A percentile compares a stretch with the other conserved stretches of the same genome.
These are phyloP conservation scores for Picea engelmannii DNA, from an alignment of 83 land plant genomes.

Conservation along the genomic window DNA sequence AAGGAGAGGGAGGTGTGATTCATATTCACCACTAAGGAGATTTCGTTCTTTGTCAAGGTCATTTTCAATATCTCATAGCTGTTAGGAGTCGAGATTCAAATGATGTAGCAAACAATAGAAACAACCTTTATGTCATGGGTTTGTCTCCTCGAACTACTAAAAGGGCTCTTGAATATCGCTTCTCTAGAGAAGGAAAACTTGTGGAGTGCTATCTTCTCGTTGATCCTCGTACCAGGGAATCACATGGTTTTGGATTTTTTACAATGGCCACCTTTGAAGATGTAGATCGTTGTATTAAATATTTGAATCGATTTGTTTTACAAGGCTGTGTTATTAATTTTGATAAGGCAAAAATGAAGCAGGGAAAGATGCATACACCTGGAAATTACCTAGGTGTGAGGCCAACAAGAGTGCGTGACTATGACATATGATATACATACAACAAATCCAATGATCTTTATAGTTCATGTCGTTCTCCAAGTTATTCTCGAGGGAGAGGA, in stretches of 20 bases:
- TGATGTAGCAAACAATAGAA: no score
- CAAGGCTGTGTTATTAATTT: slow-evolving; percentile 74
- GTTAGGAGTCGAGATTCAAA: no score
- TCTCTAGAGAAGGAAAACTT: slow-evolving; percentile 76
- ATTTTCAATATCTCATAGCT: no score
- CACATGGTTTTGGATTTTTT: slow-evolving; percentile 80
- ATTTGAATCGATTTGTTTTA: slow-evolving; percentile 59
- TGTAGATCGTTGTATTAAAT: slow-evolving; percentile 66
- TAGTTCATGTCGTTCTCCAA: slow-evolving; percentile 38
- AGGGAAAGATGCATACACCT: slow-evolving; percentile 35
- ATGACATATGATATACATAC: slow-evolving; percentile 20
- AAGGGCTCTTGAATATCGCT: slow-evolving; percentile 46
- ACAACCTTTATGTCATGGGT: slow-evolving; percentile 58
- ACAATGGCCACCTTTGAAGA: slow-evolving; percentile 67
- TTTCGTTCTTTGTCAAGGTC: no score
- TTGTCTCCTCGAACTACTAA: slow-evolving; percentile 7
- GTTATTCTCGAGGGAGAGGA: slow-evolving; percentile 45
- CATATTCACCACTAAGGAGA: no score
- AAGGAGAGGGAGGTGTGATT: no score
- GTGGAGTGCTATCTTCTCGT: slow-evolving; percentile 51
- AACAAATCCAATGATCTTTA: slow-evolving; percentile 19
- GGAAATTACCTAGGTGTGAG: slow-evolving; percentile 69
- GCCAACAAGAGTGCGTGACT: slow-evolving; percentile 31
- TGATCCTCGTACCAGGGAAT: slow-evolving; percentile 63
- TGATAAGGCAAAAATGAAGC: slow-evolving; percentile 48